Evolutionary conservation across 495 filamentous ascomycete species (phyloP), one percentile per base, ranked within the genome.

Genomic region (Lasiosphaeriaceae sp.): DNA sequence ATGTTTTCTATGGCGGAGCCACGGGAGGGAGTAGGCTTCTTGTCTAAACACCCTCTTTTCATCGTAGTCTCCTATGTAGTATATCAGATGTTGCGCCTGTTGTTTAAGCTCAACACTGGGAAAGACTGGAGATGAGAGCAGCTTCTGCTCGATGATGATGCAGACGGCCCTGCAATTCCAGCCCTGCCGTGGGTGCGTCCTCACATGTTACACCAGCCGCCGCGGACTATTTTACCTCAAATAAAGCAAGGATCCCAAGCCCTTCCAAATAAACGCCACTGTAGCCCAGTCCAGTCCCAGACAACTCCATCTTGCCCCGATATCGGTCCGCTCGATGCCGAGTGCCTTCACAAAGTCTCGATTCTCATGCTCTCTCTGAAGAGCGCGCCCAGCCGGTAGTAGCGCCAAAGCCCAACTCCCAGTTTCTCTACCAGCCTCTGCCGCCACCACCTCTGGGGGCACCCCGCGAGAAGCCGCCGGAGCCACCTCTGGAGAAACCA

Each of bases 231-330:
- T 47, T 50, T 37, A 11, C 31, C 26, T 9, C 19, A 43, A 52
- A 60, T 26, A 48, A 59, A 66, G 50, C 44, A 59, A 62, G 48
- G 53, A 37, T 58, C 54, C 66, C 61, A 52, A 63, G 53, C 19
- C 63, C 65, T 50, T 58, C 56, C 35, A 12, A 52, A 52, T 4
- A 4, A 68, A 68, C 66, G 63, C 66, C 66, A 46, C 43, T 64
- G 50, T 56, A 62, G 63, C 26, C 63, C 62, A 67, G 61, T 57
- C 59, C 65, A 65, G 52, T 29, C 53, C 50, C 29, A 60, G 50
- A 61, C 60, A 66, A 63, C 47, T 61, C 60, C 57, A 34, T 47
- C 26, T 55, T 45, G 51, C 12, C 37, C 54, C 47, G 51, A n/a
- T n/a, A 58, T 50, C 45, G 49, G 47, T 51, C 50, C 58, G 52